These are phyloP conservation scores for Chrysanthemum makinoi DNA, from an alignment of 129 eudicot species.

Conservation along the genomic window DNA sequence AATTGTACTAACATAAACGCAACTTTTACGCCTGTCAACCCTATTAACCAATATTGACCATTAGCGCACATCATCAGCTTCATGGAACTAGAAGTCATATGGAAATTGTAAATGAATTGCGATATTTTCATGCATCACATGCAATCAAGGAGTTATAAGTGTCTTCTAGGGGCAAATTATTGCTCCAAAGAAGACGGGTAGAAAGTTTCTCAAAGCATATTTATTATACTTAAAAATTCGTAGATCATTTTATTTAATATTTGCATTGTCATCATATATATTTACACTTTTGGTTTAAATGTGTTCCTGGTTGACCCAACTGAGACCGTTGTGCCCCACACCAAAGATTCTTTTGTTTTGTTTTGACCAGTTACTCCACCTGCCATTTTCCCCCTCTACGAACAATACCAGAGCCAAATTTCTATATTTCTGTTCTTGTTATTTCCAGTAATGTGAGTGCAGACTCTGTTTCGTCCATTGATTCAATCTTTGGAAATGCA, in stretches of 20 bases:
- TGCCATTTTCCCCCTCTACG: background rate
- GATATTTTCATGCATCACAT: background rate
- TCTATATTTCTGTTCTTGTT: background rate
- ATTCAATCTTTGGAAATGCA: constrained; percentile 14
- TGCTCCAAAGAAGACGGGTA: too few relatives aligned
- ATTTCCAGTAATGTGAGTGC: constrained; percentile 9
- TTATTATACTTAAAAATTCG: background rate
- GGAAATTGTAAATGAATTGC: background rate
- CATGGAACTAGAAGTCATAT: too few relatives aligned
- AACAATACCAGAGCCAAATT: background rate
- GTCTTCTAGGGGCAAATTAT: background rate
- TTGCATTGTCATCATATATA: background rate
- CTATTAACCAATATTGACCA: too few relatives aligned
- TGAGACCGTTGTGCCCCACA: background rate
- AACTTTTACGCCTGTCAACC: too few relatives aligned
- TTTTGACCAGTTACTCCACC: background rate
- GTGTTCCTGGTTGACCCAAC: background rate
- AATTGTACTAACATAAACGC: too few relatives aligned
- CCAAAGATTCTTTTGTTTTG: too few relatives aligned
- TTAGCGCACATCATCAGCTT: too few relatives aligned
- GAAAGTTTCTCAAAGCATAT: too few relatives aligned
- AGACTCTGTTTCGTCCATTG: background rate
- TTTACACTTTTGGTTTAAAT: background rate
- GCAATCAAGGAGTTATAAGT: background rate
- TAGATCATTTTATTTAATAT: background rate